These are phyloP conservation scores for Coemansia sp. DNA, from an alignment of 192 early-diverging fungal genomes.

Conservation along the genomic window DNA sequence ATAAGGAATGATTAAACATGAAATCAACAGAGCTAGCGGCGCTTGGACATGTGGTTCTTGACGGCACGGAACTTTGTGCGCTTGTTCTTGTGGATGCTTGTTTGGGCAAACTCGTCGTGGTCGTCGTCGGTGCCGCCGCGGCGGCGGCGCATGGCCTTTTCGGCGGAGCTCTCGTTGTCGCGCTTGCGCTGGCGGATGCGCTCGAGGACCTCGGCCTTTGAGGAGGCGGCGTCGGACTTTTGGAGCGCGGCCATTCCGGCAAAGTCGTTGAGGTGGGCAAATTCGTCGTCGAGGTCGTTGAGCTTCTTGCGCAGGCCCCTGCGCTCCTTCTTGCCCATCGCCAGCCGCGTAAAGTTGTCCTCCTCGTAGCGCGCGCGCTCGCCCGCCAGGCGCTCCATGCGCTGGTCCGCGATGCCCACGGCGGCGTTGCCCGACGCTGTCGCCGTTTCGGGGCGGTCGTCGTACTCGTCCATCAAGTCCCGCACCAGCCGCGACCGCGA, in stretches of 20 bases:
- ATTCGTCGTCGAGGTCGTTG: slow-evolving; percentile 78
- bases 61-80: slow-evolving; percentile 31
- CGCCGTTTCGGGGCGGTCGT: slow-evolving; percentile 80
- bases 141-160: slow-evolving; percentile 34
- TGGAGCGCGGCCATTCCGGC: slow-evolving; percentile 38
- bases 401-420: slow-evolving; percentile 55
- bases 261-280: slow-evolving; percentile 64
- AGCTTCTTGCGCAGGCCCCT: slow-evolving; percentile 58
- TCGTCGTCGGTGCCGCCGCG: slow-evolving; percentile 11
- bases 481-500: slow-evolving; percentile 79
- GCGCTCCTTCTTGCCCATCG: slow-evolving; percentile 73
- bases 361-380: slow-evolving; percentile 82
- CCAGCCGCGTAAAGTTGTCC: slow-evolving; percentile 80
- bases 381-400: slow-evolving; percentile 56
- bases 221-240: slow-evolving; percentile 10
- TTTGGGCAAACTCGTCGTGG: slow-evolving; percentile 21
- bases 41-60: slow-evolving; percentile 28
- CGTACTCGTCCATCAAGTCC: slow-evolving; percentile 80
- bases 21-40: slow-evolving; percentile 1
- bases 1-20: too few species aligned
- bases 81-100: slow-evolving; percentile 9
- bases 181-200: slow-evolving; percentile 26
- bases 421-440: slow-evolving; percentile 70
- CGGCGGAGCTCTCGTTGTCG: slow-evolving; percentile 43
- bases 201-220: slow-evolving; percentile 39